Percentiles rank a stretch among this genome's conserved stretches.
Evolutionary conservation across 345 rosid genomes (phyloP).

Genomic region (Sapria himalayana): DNA sequence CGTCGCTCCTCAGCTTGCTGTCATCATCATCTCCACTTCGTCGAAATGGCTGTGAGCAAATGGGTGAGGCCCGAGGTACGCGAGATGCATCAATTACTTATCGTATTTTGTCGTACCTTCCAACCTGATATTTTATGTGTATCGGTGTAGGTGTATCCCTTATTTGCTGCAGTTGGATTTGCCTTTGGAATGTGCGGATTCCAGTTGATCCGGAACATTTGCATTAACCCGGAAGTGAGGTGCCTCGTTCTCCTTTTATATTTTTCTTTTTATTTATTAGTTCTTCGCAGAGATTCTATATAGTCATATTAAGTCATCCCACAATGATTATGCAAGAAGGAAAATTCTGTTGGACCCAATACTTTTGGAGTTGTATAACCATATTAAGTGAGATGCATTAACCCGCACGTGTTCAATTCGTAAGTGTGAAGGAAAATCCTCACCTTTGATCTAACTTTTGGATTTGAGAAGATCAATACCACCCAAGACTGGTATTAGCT

Average conservation of each 20-base stretch:
- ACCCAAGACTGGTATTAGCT: too few species aligned
- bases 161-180: constrained; percentile 70
- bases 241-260: constrained; percentile 5
- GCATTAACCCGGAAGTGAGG: constrained; percentile 98
- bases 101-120: constrained; percentile 5
- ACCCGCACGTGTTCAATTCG: too few species aligned
- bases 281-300: too few species aligned
- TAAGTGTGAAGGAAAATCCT: too few species aligned
- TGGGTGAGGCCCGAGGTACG: constrained; percentile 77
- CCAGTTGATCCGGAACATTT: constrained; percentile 58
- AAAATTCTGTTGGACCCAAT: too few species aligned
- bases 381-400: too few species aligned
- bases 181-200: constrained; percentile 87
- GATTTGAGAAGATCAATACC: too few species aligned
- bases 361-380: too few species aligned
- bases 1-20: not conserved
- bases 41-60: constrained; percentile 7
- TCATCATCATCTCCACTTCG: not conserved
- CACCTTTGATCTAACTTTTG: too few species aligned
- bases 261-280: not conserved
- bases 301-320: too few species aligned
- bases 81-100: not conserved
- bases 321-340: too few species aligned
- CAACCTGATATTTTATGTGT: constrained; percentile 1
- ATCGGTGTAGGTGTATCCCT: constrained; percentile 53